Conservation (phyloP, 768 basidiomycete genomes). For the Auricularia sp. region DNA sequence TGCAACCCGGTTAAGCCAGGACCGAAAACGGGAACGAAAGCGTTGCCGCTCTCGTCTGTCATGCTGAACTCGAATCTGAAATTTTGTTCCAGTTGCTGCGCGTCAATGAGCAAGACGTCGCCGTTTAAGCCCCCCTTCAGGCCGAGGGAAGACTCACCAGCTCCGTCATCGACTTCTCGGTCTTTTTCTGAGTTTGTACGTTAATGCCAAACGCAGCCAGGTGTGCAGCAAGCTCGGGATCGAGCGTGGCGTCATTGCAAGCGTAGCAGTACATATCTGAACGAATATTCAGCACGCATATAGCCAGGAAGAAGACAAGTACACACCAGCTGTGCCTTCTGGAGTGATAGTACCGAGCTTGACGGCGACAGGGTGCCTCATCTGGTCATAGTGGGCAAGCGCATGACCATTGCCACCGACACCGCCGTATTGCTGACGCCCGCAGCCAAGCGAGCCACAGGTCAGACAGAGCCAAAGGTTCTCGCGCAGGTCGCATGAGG, state of each 20-base stretch:
- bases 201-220: conserved; percentile 81
- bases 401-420: conserved; percentile 85
- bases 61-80: conserved; percentile 90
- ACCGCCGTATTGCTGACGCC: conserved; percentile 75
- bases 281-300: not conserved
- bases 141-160: conserved; percentile 40
- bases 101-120: not conserved
- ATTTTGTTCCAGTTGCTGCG: conserved; percentile 92
- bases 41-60: conserved; percentile 75
- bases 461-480: conserved; percentile 95
- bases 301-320: not conserved
- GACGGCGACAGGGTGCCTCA: conserved; percentile 72
- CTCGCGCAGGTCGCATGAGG: conserved; percentile 72
- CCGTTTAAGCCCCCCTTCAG: too few relatives aligned
- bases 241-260: conserved; percentile 75
- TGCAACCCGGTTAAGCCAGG: conserved; percentile 79
- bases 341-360: conserved; percentile 96
- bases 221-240: conserved; percentile 66
- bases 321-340: conserved; percentile 78
- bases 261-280: conserved; percentile 88
- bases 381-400: conserved; percentile 60
- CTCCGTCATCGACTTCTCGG: conserved; percentile 95
- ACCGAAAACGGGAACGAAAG: conserved; percentile 81
- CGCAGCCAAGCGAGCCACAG: conserved; percentile 86
- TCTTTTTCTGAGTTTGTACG: conserved; percentile 71